A percentile compares a stretch with the other conserved stretches of the same genome.
Conservation (phyloP, 345 rosid species). For the Corchorus olitorius region DNA sequence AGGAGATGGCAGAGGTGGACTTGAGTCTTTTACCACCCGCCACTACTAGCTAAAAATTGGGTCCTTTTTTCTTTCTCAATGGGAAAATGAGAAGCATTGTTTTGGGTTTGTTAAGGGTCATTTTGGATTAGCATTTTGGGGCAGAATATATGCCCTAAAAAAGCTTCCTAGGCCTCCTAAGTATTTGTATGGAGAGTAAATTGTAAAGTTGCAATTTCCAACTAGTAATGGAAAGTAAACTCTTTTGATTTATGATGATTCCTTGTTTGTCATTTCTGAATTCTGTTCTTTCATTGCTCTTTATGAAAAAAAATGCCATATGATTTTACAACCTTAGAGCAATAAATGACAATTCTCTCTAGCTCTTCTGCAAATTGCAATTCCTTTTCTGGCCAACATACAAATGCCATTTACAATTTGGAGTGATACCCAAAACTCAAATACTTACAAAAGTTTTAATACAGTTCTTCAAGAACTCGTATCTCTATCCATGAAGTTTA, state of each 20-base stretch:
- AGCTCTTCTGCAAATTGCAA: neutral
- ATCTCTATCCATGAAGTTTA: neutral
- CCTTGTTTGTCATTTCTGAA: neutral
- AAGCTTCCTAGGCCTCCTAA: too few species aligned
- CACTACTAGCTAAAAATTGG: slow-evolving; percentile 14
- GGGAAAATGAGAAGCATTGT: neutral
- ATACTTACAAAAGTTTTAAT: neutral
- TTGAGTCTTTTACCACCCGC: slow-evolving; percentile 46
- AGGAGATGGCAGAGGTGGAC: slow-evolving; percentile 51
- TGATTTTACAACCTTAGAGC: neutral
- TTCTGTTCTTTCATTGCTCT: neutral
- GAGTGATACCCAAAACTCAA: too few species aligned
- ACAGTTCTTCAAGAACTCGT: neutral
- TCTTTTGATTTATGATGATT: neutral
- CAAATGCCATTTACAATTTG: neutral
- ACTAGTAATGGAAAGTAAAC: neutral
- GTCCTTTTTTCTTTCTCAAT: neutral
- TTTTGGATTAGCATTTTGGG: slow-evolving; percentile 17
- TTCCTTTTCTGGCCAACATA: neutral
- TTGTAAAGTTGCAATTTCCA: slow-evolving; percentile 21
- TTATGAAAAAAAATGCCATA: neutral
- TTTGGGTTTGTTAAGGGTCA: slow-evolving; percentile 5
- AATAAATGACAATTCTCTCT: neutral
- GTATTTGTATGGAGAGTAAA: neutral
- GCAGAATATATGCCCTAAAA: slow-evolving; percentile 15